phyloP scores from a whole-genome alignment of 2,329 filamentous ascomycete species.

The Elsinoe australis region DNA sequence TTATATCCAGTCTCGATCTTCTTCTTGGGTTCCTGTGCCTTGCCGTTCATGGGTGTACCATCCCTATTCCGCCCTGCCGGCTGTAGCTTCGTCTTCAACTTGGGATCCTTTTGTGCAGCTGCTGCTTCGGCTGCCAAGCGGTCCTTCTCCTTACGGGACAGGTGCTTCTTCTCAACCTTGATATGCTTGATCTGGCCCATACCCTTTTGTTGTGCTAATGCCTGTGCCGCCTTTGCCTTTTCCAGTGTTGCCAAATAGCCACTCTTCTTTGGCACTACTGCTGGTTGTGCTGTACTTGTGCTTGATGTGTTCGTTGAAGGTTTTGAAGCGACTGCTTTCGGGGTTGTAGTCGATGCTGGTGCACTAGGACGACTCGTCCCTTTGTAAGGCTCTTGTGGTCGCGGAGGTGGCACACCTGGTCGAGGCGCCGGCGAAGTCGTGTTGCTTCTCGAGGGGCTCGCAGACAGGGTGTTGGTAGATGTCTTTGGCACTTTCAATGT shows the following conservation, averaged over 20 bases:
- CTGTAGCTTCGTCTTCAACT: constrained; percentile 19
- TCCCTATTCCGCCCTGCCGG: constrained; percentile 31
- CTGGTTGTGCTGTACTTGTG: constrained; percentile 35
- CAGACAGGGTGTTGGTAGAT: constrained; percentile 23
- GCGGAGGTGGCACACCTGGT: constrained; percentile 16
- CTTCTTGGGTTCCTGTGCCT: constrained; percentile 26
- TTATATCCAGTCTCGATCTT: constrained; percentile 38
- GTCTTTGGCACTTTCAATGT: constrained; percentile 30
- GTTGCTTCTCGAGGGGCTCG: constrained; percentile 21
- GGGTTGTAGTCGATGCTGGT: constrained; percentile 18
- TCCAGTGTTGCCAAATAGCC: constrained; percentile 69
- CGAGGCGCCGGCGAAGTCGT: constrained; percentile 20
- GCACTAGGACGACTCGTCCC: constrained; percentile 19
- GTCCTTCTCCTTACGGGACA: constrained; percentile 49
- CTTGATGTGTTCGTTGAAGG: constrained; percentile 13
- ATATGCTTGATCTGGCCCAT: constrained; percentile 61
- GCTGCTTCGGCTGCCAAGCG: constrained; percentile 35
- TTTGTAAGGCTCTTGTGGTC: constrained; percentile 18
- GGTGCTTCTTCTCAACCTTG: constrained; percentile 54
- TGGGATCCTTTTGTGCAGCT: constrained; percentile 35
- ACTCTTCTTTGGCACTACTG: constrained; percentile 48
- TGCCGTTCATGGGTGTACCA: constrained; percentile 21
- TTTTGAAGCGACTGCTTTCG: constrained; percentile 22
- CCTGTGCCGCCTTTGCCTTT: constrained; percentile 59
- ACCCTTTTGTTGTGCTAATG: constrained; percentile 46